Percentiles rank a stretch among this genome's conserved stretches.
Evolutionary conservation across 176 grass and related monocot species (phyloP).

Genomic region (Zea luxurians): DNA sequence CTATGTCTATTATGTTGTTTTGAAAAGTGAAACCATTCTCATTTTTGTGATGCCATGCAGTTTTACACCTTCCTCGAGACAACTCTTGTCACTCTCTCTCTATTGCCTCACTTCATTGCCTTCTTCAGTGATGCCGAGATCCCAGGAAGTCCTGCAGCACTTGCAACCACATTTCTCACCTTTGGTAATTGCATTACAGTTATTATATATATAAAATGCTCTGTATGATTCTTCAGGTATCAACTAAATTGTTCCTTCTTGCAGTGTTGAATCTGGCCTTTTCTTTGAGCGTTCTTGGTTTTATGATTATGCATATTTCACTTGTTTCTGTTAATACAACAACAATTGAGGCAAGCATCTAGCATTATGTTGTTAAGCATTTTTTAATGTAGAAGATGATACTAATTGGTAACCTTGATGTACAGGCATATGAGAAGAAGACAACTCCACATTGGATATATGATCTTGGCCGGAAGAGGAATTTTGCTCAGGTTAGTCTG

Average conservation of each 20-base stretch:
- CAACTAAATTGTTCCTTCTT: slow-evolving; percentile 28
- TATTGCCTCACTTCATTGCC: slow-evolving; percentile 88
- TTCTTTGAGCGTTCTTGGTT: slow-evolving; percentile 80
- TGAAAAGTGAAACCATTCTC: slow-evolving; percentile 12
- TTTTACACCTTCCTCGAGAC: slow-evolving; percentile 98
- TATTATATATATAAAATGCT: background rate
- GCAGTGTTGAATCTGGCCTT: slow-evolving; percentile 80
- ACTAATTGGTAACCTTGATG: slow-evolving; percentile 29
- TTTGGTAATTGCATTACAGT: slow-evolving; percentile 61
- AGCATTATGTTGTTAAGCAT: background rate
- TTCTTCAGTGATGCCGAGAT: slow-evolving; percentile 91
- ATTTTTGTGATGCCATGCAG: slow-evolving; percentile 48
- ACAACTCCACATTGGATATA: slow-evolving; percentile 82
- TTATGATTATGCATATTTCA: slow-evolving; percentile 96
- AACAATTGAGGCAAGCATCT: slow-evolving; percentile 68
- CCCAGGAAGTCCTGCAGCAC: slow-evolving; percentile 79
- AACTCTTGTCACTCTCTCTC: slow-evolving; percentile 71
- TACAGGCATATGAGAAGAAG: slow-evolving; percentile 95
- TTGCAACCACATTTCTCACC: slow-evolving; percentile 92
- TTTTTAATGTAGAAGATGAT: slow-evolving; percentile 13
- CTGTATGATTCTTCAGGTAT: background rate
- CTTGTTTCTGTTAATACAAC: slow-evolving; percentile 85
- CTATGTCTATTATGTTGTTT: background rate
- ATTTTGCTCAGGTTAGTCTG: slow-evolving; percentile 79
- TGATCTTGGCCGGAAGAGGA: slow-evolving; percentile 88